Conservation (phyloP, 1,139 yeast genomes). For the Sugiyamaella xylanicola region DNA sequence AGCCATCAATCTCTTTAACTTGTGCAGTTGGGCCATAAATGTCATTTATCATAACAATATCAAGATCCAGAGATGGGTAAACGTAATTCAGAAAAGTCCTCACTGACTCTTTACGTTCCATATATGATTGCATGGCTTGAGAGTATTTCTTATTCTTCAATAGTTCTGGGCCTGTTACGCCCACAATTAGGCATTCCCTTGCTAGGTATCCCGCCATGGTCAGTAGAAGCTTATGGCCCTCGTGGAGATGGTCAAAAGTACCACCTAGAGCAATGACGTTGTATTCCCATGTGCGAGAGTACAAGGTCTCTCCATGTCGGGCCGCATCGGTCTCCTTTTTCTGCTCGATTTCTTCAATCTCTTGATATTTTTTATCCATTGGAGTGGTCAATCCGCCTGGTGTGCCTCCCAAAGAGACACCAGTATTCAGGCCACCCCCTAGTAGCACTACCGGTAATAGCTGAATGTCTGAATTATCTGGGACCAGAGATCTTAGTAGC, state of each 20-base stretch:
- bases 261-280: constrained; percentile 67
- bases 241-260: constrained; percentile 95
- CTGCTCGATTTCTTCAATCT: constrained; percentile 18
- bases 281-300: constrained; percentile 29
- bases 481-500: constrained; percentile 34
- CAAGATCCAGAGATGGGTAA: constrained; percentile 48
- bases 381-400: constrained; percentile 11
- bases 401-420: constrained; percentile 8
- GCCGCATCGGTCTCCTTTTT: constrained; percentile 20
- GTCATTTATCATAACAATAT: constrained; percentile 68
- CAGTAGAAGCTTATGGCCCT: constrained; percentile 86
- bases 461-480: constrained; percentile 31
- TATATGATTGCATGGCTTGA: constrained; percentile 64
- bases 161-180: constrained; percentile 80
- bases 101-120: constrained; percentile 53
- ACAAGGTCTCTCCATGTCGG: constrained; percentile 22
- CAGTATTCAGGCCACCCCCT: constrained; percentile 15
- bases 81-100: constrained; percentile 52
- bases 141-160: constrained; percentile 73
- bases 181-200: constrained; percentile 60
- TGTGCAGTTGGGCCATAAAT: constrained; percentile 93
- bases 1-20: constrained; percentile 71
- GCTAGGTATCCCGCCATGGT: constrained; percentile 73
- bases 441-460: constrained; percentile 38
- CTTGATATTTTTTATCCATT: not conserved